Percentiles rank a stretch among this genome's conserved stretches.
These are phyloP conservation scores for Whalleya microplaca DNA, from an alignment of 2,329 filamentous ascomycete genomes.

Conservation along the genomic window DNA sequence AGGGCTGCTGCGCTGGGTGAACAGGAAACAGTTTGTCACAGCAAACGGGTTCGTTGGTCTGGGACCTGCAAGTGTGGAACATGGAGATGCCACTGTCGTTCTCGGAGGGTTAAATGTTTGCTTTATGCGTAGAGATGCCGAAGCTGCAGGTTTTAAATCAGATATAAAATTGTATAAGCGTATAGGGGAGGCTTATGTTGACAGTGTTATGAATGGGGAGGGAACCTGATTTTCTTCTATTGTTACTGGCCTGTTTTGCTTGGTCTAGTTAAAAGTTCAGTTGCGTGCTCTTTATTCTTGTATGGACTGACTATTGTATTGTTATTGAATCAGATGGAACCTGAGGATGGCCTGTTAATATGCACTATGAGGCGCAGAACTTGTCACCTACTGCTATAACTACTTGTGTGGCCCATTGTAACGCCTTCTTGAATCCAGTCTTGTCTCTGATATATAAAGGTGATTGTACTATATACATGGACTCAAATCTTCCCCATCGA, in stretches of 20 bases:
- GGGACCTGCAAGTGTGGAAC: neutral
- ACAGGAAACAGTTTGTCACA: slow-evolving; percentile 10
- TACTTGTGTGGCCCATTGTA: too few relatives aligned
- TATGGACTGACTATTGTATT: neutral
- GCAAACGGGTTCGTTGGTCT: slow-evolving; percentile 11
- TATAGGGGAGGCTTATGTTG: slow-evolving; percentile 14
- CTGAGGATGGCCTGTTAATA: too few relatives aligned
- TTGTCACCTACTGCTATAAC: too few relatives aligned
- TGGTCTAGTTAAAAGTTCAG: neutral
- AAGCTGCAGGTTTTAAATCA: neutral
- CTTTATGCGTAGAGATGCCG: slow-evolving; percentile 5
- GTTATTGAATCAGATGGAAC: neutral
- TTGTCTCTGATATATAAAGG: too few relatives aligned
- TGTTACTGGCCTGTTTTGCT: slow-evolving; percentile 1
- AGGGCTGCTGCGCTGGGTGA: slow-evolving; percentile 10
- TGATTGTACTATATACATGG: too few relatives aligned
- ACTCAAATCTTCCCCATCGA: too few relatives aligned
- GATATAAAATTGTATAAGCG: neutral
- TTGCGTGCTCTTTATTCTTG: too few relatives aligned
- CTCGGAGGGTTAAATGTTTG: slow-evolving; percentile 11
- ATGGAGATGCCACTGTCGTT: slow-evolving; percentile 1
- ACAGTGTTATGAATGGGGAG: slow-evolving; percentile 13
- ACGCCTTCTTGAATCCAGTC: too few relatives aligned
- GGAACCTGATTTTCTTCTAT: neutral
- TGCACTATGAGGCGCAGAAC: too few relatives aligned